Evolutionary conservation across 495 filamentous ascomycete genomes (phyloP).

Genomic region (Ramalina intermedia): DNA sequence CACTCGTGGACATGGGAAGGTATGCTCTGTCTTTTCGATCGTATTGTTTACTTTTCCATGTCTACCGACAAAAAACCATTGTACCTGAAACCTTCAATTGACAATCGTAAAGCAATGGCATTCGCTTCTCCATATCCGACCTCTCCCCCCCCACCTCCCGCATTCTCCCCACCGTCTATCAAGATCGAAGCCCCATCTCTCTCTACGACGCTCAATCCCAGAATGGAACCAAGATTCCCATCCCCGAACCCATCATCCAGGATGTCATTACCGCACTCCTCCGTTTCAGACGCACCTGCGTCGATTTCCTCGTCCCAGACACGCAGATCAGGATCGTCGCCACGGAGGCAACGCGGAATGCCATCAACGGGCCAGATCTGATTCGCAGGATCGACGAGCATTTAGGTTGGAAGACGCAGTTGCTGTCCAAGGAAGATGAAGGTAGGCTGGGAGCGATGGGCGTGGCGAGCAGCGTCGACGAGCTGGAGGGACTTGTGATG

Average conservation of each 20-base stretch:
- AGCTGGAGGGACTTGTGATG: slow-evolving; percentile 61
- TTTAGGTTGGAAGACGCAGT: slow-evolving; percentile 51
- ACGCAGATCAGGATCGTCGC: slow-evolving; percentile 59
- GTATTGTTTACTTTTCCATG: too few relatives aligned
- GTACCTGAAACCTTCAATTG: too few relatives aligned
- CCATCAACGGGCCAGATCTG: slow-evolving; percentile 58
- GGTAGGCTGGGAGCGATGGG: slow-evolving; percentile 74
- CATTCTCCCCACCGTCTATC: slow-evolving; percentile 61
- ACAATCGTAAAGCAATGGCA: slow-evolving; percentile 57
- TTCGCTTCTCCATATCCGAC: slow-evolving; percentile 82
- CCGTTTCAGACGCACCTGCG: slow-evolving; percentile 62
- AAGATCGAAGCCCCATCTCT: slow-evolving; percentile 65
- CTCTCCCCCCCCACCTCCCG: slow-evolving; percentile 55
- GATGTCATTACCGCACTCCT: slow-evolving; percentile 47
- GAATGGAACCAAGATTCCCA: slow-evolving; percentile 32
- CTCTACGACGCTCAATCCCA: slow-evolving; percentile 73
- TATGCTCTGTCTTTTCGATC: slow-evolving; percentile 19
- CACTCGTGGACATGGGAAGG: slow-evolving; percentile 66
- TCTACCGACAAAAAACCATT: too few relatives aligned
- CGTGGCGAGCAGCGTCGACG: slow-evolving; percentile 56
- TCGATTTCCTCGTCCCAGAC: slow-evolving; percentile 49
- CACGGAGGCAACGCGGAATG: slow-evolving; percentile 78
- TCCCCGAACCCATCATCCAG: slow-evolving; percentile 47
- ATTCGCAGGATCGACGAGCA: slow-evolving; percentile 41
- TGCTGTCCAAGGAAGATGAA: slow-evolving; percentile 69